Evolutionary conservation across 306 rosid genomes (phyloP), one percentile per base, ranked within the genome.

Genomic region (Malus fusca): DNA sequence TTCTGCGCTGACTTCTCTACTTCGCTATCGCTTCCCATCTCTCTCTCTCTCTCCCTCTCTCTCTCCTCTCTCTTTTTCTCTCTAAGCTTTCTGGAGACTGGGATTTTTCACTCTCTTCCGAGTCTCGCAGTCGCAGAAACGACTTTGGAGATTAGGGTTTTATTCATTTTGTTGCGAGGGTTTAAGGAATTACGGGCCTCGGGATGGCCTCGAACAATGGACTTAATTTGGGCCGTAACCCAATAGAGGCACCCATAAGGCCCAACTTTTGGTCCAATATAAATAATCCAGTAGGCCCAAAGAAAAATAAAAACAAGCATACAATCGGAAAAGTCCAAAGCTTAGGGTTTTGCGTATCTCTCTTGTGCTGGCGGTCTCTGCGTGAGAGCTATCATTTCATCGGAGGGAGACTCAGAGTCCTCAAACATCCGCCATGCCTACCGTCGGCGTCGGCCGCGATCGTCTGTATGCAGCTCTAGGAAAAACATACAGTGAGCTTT

Each of bases 11-110:
- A 72, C 80, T 88, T 92, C 68, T 89, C 97, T 2, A 77, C 78
- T 51, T 96, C 99, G 69, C 89, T 88, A 28, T 96, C 98, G 82
- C 98, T 90, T 4, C 92, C 99, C 97, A 90, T 93, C 26, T 46
- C 74, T 37, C 66, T 33, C 74, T 58, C 35, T 8, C 22, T 26
- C 25, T 26, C 26, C 26, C 26, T 46, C 74, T 51, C 66, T 28
- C 66, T 58, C 18, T 5, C 21, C 25, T 33, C 69, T 51, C 62
- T 33, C 73, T 67, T 19, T 43, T 30, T 51, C 67, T 59, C 25
- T 43, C 42, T 64, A 48, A 51, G 55, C 30, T 8, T 62, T 17
- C 37, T 44, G 69, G 42, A 72, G 40, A n/a, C 60, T 10, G 13
- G 25, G 58, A 53, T 58, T 37, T 30, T 25, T 8, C 31, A 3